Base-by-base conservation (phyloP, 768 basidiomycete genomes). In the Russula sp. region DNA sequence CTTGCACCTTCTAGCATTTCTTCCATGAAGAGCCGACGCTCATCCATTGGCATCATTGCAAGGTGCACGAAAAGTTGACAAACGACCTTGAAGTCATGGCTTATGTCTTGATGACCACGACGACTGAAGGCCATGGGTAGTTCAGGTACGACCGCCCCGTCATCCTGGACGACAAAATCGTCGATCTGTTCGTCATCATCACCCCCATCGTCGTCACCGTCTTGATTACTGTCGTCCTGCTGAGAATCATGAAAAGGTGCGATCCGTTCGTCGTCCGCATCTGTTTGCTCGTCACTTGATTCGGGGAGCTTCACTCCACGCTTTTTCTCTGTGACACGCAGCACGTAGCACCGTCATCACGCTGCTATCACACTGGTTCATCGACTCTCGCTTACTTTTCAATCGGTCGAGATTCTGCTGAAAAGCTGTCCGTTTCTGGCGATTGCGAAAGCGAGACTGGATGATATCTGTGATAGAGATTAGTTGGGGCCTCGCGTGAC, bases 41-140 rank as follows among this genome's bases (percentile, higher is more conserved):
- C 77, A 3, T 71, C 73, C 18, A 77, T 72, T 6, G 82, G 78
- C 37, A 77, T 82, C 35, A 91, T 84, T 42, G 88, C 88, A 47
- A 95, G 76, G 67, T 94, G 86, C 13, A 94, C 89, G 66, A 94
- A 89, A 34, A 94, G 81, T 70, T 96, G 93, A 67, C 91, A 93
- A 49, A 94, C 79, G 44, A 88, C 86, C 75, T 93, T 94, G 81
- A 93, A 92, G 65, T 93, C 89, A 65, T 88, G 82, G 14, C 82
- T 76, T 20, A 89, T 77, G 68, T 91, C 88, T 70, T 92, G 85
- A 71, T 88, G 86, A 1, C 85, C 79, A 59, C 82, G 81, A 85
- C 89, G 85, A 73, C 90, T 93, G 75, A 91, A 96, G 68, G 87
- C 83, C 56, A 79, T 78, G 9, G 91, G 91, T n/a, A 92, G 77